Percentiles rank a stretch among this genome's conserved stretches.
Evolutionary conservation across 2,329 filamentous ascomycete genomes (phyloP).

Genomic region (Lanzia echinophila): DNA sequence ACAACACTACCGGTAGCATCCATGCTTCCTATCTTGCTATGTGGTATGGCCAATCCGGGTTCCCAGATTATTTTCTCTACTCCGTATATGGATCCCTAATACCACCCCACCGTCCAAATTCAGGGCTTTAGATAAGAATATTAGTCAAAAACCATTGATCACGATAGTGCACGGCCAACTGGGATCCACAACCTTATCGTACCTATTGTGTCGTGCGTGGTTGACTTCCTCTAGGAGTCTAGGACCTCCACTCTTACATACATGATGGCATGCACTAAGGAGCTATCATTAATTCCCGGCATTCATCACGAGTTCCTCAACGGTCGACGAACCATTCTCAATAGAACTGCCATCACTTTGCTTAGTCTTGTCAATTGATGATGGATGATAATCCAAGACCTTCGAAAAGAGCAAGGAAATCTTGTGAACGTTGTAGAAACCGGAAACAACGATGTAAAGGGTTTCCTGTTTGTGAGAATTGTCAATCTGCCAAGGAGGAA

Average conservation of each 20-base stretch:
- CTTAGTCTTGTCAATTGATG: conserved; percentile 3
- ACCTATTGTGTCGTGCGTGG: not conserved
- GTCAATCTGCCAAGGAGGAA: conserved; percentile 23
- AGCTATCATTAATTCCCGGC: not conserved
- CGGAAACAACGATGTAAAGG: conserved; percentile 26
- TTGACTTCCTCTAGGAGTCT: not conserved
- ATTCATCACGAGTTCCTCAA: not conserved
- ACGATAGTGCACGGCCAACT: not conserved
- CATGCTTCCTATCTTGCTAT: too few relatives aligned
- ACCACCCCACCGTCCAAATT: too few relatives aligned
- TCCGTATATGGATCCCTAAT: too few relatives aligned
- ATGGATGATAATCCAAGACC: conserved; percentile 24
- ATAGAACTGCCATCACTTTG: not conserved
- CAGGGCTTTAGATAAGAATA: too few relatives aligned
- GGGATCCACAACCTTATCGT: too few relatives aligned
- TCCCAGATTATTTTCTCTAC: too few relatives aligned
- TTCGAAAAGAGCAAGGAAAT: conserved; percentile 25
- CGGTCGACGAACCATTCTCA: not conserved
- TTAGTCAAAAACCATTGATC: not conserved
- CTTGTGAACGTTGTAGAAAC: conserved; percentile 22
- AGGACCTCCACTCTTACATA: not conserved
- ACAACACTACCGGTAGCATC: too few relatives aligned
- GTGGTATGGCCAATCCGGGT: too few relatives aligned
- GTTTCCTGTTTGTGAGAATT: conserved; percentile 24
- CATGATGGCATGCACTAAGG: not conserved